Evolutionary conservation across 495 filamentous ascomycete genomes (phyloP).

Genomic region (Aspergillus homomorphus): DNA sequence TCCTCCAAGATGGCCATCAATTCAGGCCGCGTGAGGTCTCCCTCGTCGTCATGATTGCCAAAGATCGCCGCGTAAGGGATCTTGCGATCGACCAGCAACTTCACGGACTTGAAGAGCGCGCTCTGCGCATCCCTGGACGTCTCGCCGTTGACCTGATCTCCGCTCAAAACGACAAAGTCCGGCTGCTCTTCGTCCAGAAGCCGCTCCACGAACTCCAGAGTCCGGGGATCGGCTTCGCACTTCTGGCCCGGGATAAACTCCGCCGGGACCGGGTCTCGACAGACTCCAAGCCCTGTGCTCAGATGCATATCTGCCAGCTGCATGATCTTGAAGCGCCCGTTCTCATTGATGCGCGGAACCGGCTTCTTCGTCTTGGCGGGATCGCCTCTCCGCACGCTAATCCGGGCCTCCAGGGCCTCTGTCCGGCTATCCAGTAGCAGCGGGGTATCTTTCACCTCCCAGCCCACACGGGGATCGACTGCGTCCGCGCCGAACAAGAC

Average conservation of each 20-base stretch:
- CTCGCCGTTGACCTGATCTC: constrained; percentile 94
- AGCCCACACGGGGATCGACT: constrained; percentile 79
- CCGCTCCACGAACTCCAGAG: constrained; percentile 80
- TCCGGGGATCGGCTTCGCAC: constrained; percentile 89
- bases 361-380: constrained; percentile 58
- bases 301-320: constrained; percentile 90
- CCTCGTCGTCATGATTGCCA: constrained; percentile 97
- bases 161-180: constrained; percentile 83
- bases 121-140: constrained; percentile 88
- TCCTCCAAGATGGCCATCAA: constrained; percentile 83
- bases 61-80: constrained; percentile 94
- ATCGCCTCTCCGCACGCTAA: constrained; percentile 73
- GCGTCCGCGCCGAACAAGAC: constrained; percentile 92
- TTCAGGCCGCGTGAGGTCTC: constrained; percentile 66
- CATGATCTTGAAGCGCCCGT: constrained; percentile 97
- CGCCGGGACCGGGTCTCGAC: constrained; percentile 77
- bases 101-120: constrained; percentile 90
- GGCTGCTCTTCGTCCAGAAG: constrained; percentile 89
- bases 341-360: constrained; percentile 70
- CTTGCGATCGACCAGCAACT: constrained; percentile 77
- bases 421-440: constrained; percentile 62
- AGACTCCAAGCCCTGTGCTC: constrained; percentile 80
- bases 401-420: constrained; percentile 61
- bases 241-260: constrained; percentile 61
- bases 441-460: constrained; percentile 70